Base-by-base conservation (phyloP, 2,329 filamentous ascomycete species). In the Stagonosporopsis rhizophila region DNA sequence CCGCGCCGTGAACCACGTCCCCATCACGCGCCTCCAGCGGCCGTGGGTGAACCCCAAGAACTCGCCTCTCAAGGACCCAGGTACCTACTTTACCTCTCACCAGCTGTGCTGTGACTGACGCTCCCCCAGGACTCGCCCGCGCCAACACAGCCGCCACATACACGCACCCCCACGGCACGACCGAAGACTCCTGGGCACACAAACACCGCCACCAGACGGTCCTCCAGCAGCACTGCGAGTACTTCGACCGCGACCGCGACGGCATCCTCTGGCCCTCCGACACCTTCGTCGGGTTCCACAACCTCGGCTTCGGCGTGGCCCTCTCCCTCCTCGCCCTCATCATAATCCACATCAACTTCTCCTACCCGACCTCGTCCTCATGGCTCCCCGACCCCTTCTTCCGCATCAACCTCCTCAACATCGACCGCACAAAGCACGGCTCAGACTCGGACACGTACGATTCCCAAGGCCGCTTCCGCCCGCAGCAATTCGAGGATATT, bases 241-340 rank as follows among this genome's bases (percentile, higher is more conserved):
- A 82, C 74, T 85, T 81, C 61, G 83, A 85, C 66, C 62, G 70
- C 9, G 82, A 85, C 64, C 62, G 69, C 25, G 83, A 85, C 64
- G 80, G 80, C 30, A 70, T 85, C n/a, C 80, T 85, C 57, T 84
- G 78, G 78, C 82, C 83, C 0, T 63, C 59, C 2, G 82, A 85
- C 65, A 85, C 82, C 2, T 85, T 77, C 68, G 44, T 56, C 17
- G 80, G 81, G 11, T 82, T 81, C 64, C 73, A 77, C 40, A 68
- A 69, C 4, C 75, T 81, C 15, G 81, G 82, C 22, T 84, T 80
- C 69, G 73, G 72, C 19, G 52, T 79, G 19, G 11, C 79, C 17
- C 72, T 84, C 38, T 79, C 77, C 1, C 20, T 80, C 4, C 22
- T 83, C 20, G 75, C 79, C 2, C 69, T 79, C 6, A 57, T 81